A percentile compares a stretch with the other conserved stretches of the same genome.
These are phyloP conservation scores for Acanthamoeba castellanii DNA, from an alignment of 208 protist species.

Conservation along the genomic window DNA sequence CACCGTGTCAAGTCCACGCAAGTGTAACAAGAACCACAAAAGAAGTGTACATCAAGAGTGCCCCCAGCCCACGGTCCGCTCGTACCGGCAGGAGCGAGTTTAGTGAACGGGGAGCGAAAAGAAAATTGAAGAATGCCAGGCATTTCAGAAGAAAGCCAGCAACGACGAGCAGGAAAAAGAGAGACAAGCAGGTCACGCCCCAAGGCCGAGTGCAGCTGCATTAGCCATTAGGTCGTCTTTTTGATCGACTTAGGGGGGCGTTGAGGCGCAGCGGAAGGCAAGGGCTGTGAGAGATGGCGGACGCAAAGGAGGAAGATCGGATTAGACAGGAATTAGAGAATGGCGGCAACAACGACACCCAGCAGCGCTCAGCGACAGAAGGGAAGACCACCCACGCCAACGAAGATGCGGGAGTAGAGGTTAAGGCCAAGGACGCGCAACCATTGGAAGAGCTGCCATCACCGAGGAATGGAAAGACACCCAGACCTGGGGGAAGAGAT, in stretches of 20 bases:
- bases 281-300: background rate
- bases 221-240: no score
- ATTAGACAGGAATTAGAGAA: conserved; percentile 36
- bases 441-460: background rate
- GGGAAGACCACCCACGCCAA: background rate
- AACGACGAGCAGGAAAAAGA: background rate
- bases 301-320: background rate
- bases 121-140: background rate
- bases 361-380: background rate
- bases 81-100: background rate
- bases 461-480: background rate
- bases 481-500: background rate
- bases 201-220: background rate
- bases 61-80: no score
- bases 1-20: no score
- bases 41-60: no score
- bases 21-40: no score
- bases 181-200: background rate
- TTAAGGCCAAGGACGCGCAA: background rate
- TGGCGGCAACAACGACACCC: background rate
- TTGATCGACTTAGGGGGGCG: background rate
- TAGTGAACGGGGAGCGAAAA: background rate
- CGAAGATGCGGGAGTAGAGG: background rate
- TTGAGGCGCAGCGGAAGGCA: background rate
- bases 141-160: background rate